Conservation (phyloP, 2,329 filamentous ascomycete species). For the Sordariomycetes sp. region DNA sequence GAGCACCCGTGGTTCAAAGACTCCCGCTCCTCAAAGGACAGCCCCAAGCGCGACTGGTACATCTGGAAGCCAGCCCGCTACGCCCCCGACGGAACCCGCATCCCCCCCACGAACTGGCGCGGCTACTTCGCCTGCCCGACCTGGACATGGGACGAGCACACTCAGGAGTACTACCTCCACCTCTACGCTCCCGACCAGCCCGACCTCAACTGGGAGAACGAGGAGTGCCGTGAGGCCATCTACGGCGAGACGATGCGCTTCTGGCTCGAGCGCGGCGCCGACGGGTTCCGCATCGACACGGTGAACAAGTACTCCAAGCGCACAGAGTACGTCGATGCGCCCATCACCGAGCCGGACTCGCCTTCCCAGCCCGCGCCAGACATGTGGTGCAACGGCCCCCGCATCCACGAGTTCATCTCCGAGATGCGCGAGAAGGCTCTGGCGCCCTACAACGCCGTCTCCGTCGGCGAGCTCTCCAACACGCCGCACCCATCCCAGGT, state of each 20-base stretch:
- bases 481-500: slow-evolving; percentile 24
- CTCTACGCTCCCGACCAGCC: slow-evolving; percentile 61
- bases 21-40: slow-evolving; percentile 42
- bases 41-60: slow-evolving; percentile 48
- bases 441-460: slow-evolving; percentile 41
- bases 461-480: slow-evolving; percentile 36
- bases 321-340: slow-evolving; percentile 37
- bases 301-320: slow-evolving; percentile 56
- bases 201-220: slow-evolving; percentile 68
- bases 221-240: slow-evolving; percentile 48
- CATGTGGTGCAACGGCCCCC: slow-evolving; percentile 39
- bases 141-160: slow-evolving; percentile 35
- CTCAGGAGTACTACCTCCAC: slow-evolving; percentile 45
- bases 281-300: slow-evolving; percentile 54
- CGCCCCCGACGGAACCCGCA: slow-evolving; percentile 34
- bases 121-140: slow-evolving; percentile 29
- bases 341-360: slow-evolving; percentile 10
- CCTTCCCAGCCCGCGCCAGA: slow-evolving; percentile 18
- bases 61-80: slow-evolving; percentile 49
- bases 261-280: slow-evolving; percentile 57
- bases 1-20: slow-evolving; percentile 26
- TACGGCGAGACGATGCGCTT: slow-evolving; percentile 54
- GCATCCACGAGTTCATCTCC: slow-evolving; percentile 30
- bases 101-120: slow-evolving; percentile 46
- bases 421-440: slow-evolving; percentile 30